phyloP scores from a whole-genome alignment of 495 filamentous ascomycete genomes.

The Neurospora sp. region DNA sequence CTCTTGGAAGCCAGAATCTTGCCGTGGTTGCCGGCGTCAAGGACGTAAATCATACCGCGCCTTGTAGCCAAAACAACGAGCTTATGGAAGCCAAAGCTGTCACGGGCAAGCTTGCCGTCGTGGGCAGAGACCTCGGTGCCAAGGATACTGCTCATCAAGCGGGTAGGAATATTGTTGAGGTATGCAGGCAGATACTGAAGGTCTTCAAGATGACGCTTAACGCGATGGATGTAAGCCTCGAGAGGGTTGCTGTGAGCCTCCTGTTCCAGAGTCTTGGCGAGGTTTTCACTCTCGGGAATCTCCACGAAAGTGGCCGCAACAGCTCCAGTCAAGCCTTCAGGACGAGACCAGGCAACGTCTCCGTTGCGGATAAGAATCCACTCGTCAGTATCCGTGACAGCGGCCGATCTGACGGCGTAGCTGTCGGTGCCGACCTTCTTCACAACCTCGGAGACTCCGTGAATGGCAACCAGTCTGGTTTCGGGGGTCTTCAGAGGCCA shows the following conservation, averaged over 20 bases:
- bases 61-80: slow-evolving; percentile 70
- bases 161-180: slow-evolving; percentile 51
- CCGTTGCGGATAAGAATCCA: slow-evolving; percentile 81
- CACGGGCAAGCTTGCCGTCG: slow-evolving; percentile 48
- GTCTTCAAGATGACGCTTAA: slow-evolving; percentile 72
- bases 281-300: slow-evolving; percentile 54
- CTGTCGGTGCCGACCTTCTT: slow-evolving; percentile 41
- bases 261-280: slow-evolving; percentile 70
- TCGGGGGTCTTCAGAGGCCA: slow-evolving; percentile 46
- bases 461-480: slow-evolving; percentile 36
- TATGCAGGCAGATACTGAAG: slow-evolving; percentile 70
- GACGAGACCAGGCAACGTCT: slow-evolving; percentile 65
- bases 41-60: slow-evolving; percentile 64
- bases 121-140: slow-evolving; percentile 36
- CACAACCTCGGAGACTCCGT: slow-evolving; percentile 77
- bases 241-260: slow-evolving; percentile 75
- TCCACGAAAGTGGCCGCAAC: slow-evolving; percentile 73
- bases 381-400: slow-evolving; percentile 58
- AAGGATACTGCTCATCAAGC: slow-evolving; percentile 59
- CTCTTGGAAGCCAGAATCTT: slow-evolving; percentile 63
- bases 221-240: slow-evolving; percentile 75
- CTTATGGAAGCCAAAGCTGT: slow-evolving; percentile 83
- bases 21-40: slow-evolving; percentile 68
- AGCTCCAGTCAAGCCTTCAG: slow-evolving; percentile 67
- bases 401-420: slow-evolving; percentile 68